Conservation (phyloP, 2,329 filamentous ascomycete species). For the Dothiorella sarmentorum region DNA sequence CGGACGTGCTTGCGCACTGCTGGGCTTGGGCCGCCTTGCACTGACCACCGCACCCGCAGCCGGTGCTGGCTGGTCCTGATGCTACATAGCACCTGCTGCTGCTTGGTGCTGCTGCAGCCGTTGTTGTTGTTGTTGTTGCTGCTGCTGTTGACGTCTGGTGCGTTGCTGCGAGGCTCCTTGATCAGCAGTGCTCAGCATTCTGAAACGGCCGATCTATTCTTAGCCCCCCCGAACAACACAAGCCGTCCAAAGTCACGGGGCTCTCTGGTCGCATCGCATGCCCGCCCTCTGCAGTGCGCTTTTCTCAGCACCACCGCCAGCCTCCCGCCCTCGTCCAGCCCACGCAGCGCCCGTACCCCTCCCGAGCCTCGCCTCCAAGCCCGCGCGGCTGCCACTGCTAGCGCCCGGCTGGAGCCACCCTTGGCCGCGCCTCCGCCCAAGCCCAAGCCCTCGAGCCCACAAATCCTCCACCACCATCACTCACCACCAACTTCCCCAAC, state of each 20-base stretch:
- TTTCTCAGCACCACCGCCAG: constrained; percentile 9
- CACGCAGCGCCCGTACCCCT: not conserved
- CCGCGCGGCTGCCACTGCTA: constrained; percentile 14
- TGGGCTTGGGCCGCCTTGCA: not conserved
- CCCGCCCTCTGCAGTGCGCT: constrained; percentile 8
- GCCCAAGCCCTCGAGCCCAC: not conserved
- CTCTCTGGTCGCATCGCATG: constrained; percentile 6
- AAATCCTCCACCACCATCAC: constrained; percentile 1
- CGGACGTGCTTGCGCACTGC: no score
- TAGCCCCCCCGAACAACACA: constrained; percentile 13
- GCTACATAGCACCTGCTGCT: no score
- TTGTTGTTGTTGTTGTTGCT: no score
- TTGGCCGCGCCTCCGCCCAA: constrained; percentile 6
- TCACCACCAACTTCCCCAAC: not conserved
- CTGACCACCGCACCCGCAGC: no score
- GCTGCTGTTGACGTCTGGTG: not conserved
- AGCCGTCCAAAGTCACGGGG: constrained; percentile 13
- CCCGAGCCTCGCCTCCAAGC: not conserved
- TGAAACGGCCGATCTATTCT: constrained; percentile 15
- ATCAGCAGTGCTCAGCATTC: constrained; percentile 11
- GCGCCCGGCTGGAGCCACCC: constrained; percentile 12
- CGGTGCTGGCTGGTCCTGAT: no score
- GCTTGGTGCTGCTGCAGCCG: no score
- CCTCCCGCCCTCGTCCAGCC: constrained; percentile 8
- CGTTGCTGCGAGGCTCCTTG: constrained; percentile 2